Base-by-base conservation (phyloP, 2,329 filamentous ascomycete genomes). In the Zalaria obscura region DNA sequence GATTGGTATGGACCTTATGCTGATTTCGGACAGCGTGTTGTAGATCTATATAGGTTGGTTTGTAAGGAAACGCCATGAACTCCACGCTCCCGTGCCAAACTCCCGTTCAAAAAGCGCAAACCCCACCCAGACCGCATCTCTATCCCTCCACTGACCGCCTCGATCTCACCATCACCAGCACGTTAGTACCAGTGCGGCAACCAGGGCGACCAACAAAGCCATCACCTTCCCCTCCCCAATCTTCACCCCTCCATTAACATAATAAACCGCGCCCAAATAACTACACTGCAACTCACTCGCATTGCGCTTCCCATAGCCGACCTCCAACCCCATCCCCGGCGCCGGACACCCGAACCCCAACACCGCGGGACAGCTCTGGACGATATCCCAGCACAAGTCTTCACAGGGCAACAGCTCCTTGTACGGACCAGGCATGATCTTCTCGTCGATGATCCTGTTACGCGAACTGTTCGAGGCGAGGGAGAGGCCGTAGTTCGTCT, bases 331-430 rank as follows among this genome's bases (percentile, higher is more conserved):
- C 32, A 55, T 55, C 0, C 66, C 66, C 2, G 54, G 51, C 29
- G 55, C 49, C 1, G 91, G 89, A 62, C 91, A 98, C 1, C 58
- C 64, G 52, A 98, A 95, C 0, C 71, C 68, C 51, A 98, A 65
- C 1, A 70, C 62, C 0, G 86, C 72, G 0, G 91, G 89, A 61
- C 91, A 98, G 55, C 75, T 85, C 61, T 82, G 78, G 7, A 93
- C 83, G 1, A 98, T 70, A 41, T 80, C 76, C 57, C 87, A 91
- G 64, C 91, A 98, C 39, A 95, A 64, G 48, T 93, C 82, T 46
- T 83, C 75, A 54, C 89, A 96, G 0, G 91, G 91, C 5, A 94
- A 66, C 18, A 96, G 68, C 64, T 98, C 91, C 56, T 88, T 93
- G 63, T 98, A 96, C 0, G 91, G 91, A 0, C 91, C 91, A 0